These are phyloP conservation scores for Rhynchospora pubera DNA, from an alignment of 176 grass and related monocot species.

Conservation along the genomic window DNA sequence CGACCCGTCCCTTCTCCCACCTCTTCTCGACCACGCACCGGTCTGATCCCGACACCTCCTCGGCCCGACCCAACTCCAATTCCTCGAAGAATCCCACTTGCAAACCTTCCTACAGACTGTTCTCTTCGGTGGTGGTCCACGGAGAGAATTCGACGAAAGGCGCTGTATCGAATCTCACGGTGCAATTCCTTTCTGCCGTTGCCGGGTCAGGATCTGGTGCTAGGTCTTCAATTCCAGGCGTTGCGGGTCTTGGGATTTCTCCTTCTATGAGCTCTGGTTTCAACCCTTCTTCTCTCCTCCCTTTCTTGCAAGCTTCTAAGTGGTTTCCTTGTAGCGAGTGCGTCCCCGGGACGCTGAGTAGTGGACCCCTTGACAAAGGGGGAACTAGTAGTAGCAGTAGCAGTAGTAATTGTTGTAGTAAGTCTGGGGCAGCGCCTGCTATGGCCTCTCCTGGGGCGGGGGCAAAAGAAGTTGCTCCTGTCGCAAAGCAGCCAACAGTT, in stretches of 20 bases:
- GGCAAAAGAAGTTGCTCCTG: not conserved
- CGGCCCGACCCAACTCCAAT: constrained; percentile 14
- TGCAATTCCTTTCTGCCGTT: constrained; percentile 49
- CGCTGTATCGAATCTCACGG: constrained; percentile 23
- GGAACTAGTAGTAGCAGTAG: constrained; percentile 3
- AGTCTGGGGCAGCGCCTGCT: not conserved
- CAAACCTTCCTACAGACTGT: not conserved
- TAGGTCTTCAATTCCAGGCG: constrained; percentile 9
- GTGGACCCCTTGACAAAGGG: constrained; percentile 31
- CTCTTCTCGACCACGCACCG: constrained; percentile 42
- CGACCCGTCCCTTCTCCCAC: constrained; percentile 39
- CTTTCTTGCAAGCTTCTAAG: constrained; percentile 67
- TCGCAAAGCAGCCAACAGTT: constrained; percentile 1
- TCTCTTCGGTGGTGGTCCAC: constrained; percentile 21
- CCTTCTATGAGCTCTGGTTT: constrained; percentile 49
- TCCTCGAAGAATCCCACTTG: constrained; percentile 21
- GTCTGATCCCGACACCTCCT: constrained; percentile 10
- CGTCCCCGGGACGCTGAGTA: constrained; percentile 16
- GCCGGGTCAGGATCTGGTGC: constrained; percentile 26
- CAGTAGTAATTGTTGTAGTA: not conserved
- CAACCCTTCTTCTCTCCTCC: constrained; percentile 63
- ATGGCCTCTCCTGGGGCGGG: constrained; percentile 40
- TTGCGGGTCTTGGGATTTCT: constrained; percentile 34
- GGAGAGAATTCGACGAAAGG: constrained; percentile 27
- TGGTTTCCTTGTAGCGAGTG: constrained; percentile 84